These are phyloP conservation scores for Lentinula aciculospora DNA, from an alignment of 768 basidiomycete genomes.

Conservation along the genomic window DNA sequence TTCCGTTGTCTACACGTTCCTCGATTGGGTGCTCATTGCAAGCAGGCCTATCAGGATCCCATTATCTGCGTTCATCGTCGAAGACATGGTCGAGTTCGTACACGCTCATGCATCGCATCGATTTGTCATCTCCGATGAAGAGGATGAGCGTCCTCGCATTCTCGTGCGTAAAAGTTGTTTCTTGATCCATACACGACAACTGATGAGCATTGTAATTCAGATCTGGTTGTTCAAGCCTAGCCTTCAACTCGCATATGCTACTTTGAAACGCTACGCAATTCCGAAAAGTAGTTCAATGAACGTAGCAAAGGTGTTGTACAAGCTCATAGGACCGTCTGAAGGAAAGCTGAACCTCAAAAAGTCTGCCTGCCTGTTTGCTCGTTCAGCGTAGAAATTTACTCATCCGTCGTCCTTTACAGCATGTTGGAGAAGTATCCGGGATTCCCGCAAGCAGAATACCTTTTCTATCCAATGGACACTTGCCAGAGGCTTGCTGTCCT, in stretches of 20 bases:
- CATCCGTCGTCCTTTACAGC: slow-evolving; percentile 22
- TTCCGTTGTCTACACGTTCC: slow-evolving; percentile 13
- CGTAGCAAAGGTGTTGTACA: slow-evolving; percentile 84
- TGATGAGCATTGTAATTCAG: slow-evolving; percentile 29
- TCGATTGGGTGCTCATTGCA: slow-evolving; percentile 4
- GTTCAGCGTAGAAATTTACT: slow-evolving; percentile 1
- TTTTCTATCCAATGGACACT: slow-evolving; percentile 76
- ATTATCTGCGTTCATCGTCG: slow-evolving; percentile 83
- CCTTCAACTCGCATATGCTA: slow-evolving; percentile 72
- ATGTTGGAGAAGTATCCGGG: slow-evolving; percentile 68
- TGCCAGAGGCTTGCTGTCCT: slow-evolving; percentile 66
- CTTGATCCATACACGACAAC: not conserved
- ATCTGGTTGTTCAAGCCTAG: slow-evolving; percentile 95
- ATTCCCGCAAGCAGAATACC: slow-evolving; percentile 83
- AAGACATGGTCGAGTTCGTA: slow-evolving; percentile 88
- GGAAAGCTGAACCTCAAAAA: slow-evolving; percentile 44
- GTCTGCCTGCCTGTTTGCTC: slow-evolving; percentile 25
- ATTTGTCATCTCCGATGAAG: slow-evolving; percentile 85
- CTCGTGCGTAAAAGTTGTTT: slow-evolving; percentile 49
- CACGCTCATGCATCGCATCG: slow-evolving; percentile 92
- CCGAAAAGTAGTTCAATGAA: slow-evolving; percentile 57
- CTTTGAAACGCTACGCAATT: slow-evolving; percentile 46
- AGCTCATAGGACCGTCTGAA: slow-evolving; percentile 61
- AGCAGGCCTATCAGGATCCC: slow-evolving; percentile 45
- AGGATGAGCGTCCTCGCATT: slow-evolving; percentile 72